A percentile compares a stretch with the other conserved stretches of the same genome.
Conservation (phyloP, 2,329 filamentous ascomycete genomes). For the Botrytis tulipae region DNA sequence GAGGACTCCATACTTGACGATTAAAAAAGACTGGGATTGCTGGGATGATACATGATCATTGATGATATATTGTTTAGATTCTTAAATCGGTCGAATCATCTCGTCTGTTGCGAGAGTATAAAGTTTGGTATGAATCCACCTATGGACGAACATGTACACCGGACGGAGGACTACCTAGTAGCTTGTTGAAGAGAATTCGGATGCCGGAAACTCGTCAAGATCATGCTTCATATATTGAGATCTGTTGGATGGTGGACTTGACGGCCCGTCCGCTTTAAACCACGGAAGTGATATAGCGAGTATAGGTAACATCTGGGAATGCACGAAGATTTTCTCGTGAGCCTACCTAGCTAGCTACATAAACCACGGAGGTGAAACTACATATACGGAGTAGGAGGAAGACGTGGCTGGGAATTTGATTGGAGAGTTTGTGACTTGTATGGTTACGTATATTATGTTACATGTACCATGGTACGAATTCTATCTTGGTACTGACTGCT, state of each 20-base stretch:
- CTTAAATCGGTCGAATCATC: not conserved
- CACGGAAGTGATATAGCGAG: not conserved
- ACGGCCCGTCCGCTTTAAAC: not conserved
- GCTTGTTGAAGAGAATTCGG: not conserved
- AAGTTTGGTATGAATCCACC: not conserved
- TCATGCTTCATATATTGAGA: not conserved
- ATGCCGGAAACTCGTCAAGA: not conserved
- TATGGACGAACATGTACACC: not conserved
- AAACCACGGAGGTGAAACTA: not conserved
- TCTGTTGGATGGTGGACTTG: not conserved
- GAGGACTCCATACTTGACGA: conserved; percentile 3
- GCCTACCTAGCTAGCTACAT: not conserved
- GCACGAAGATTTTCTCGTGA: too few relatives aligned
- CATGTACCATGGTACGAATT: not conserved
- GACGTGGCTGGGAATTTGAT: not conserved
- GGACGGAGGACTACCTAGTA: not conserved
- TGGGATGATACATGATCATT: not conserved
- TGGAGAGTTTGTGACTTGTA: not conserved
- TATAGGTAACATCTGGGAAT: not conserved
- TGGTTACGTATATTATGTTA: not conserved
- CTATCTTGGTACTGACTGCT: not conserved
- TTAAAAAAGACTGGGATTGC: not conserved
- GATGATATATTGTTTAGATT: not conserved
- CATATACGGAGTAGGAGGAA: not conserved
- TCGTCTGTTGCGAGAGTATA: not conserved